Percentiles rank a stretch among this genome's conserved stretches.
phyloP scores from a whole-genome alignment of 2,329 filamentous ascomycete genomes.

The Zymoseptoria ardabiliae region DNA sequence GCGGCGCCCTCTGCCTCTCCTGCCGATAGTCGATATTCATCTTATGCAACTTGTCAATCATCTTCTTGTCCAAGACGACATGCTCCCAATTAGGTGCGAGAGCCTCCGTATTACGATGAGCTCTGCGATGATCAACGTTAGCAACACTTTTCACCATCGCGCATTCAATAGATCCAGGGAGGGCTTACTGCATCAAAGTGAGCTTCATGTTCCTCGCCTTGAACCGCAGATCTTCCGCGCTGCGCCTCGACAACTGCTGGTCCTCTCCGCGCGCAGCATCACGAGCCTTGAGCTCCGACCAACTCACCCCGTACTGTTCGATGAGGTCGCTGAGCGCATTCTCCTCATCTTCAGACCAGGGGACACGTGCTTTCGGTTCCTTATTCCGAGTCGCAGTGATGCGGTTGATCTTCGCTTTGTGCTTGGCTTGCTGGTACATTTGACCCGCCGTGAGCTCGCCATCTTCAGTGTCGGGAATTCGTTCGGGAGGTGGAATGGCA shows the following conservation, averaged over 20 bases:
- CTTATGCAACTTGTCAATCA: slow-evolving; percentile 27
- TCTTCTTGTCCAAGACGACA: slow-evolving; percentile 37
- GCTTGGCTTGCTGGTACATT: slow-evolving; percentile 16
- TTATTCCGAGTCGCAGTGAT: slow-evolving; percentile 10
- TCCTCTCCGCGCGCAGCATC: slow-evolving; percentile 21
- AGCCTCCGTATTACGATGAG: slow-evolving; percentile 20
- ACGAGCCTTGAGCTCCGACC: slow-evolving; percentile 38
- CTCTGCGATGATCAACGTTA: slow-evolving; percentile 8
- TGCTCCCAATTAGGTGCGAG: slow-evolving; percentile 40
- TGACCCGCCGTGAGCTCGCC: slow-evolving; percentile 1
- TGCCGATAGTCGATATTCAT: slow-evolving; percentile 25
- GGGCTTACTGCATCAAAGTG: slow-evolving; percentile 36
- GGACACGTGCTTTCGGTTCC: slow-evolving; percentile 22
- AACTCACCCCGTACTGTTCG: slow-evolving; percentile 38
- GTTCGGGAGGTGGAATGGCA: slow-evolving; percentile 21
- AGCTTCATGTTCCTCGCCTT: slow-evolving; percentile 48
- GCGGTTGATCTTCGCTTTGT: slow-evolving; percentile 16
- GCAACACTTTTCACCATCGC: not conserved
- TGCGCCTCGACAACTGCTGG: slow-evolving; percentile 31
- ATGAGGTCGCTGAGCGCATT: slow-evolving; percentile 44
- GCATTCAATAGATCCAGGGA: not conserved
- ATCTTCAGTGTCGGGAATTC: slow-evolving; percentile 7
- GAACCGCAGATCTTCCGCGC: slow-evolving; percentile 42
- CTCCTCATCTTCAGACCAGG: slow-evolving; percentile 32
- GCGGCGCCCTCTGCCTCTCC: slow-evolving; percentile 4